Evolutionary conservation across 305 asterid genomes (phyloP).

Genomic region (Fraxinus albicans): DNA sequence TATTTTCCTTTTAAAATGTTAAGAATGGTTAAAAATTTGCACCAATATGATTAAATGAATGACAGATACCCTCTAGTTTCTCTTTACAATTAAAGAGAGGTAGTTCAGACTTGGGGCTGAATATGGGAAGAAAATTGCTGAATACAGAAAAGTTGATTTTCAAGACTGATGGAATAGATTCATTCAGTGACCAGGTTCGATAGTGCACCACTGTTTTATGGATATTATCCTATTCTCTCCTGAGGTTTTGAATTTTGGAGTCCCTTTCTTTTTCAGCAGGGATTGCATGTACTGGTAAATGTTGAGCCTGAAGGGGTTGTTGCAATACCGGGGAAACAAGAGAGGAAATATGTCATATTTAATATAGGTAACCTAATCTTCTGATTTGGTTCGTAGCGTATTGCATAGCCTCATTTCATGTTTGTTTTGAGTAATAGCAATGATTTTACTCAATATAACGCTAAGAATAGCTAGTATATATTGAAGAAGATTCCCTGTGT

Average conservation of each 20-base stretch:
- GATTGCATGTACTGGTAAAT: neutral
- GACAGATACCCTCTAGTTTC: slow-evolving; percentile 77
- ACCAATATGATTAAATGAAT: neutral
- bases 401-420: neutral
- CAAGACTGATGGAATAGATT: slow-evolving; percentile 40
- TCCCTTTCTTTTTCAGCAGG: neutral
- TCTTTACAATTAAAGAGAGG: slow-evolving; percentile 58
- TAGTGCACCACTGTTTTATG: neutral
- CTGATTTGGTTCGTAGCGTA: neutral
- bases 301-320: neutral
- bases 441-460: neutral
- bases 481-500: neutral
- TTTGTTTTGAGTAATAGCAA: neutral
- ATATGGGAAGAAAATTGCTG: slow-evolving; percentile 66
- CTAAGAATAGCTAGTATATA: neutral
- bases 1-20: neutral
- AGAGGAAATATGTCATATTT: neutral
- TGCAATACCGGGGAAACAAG: neutral
- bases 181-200: slow-evolving; percentile 44
- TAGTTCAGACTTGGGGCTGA: slow-evolving; percentile 41
- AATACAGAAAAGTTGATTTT: slow-evolving; percentile 80
- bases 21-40: neutral
- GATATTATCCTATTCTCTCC: neutral
- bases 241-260: neutral
- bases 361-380: neutral